Evolutionary conservation across 140 eudicot species (phyloP).

Genomic region (Oenanthe javanica): DNA sequence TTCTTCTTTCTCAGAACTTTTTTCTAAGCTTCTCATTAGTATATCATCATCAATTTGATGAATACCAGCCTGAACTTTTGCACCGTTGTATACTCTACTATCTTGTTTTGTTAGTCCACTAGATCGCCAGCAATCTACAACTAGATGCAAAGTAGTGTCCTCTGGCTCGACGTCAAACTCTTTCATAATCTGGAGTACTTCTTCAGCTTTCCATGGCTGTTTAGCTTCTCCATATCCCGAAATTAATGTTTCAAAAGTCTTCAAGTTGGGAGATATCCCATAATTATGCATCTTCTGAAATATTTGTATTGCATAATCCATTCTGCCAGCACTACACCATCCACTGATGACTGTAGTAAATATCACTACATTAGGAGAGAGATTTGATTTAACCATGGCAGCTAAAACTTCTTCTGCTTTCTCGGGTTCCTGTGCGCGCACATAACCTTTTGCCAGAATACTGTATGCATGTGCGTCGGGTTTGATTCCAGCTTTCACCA

Average conservation of each 20-base stretch:
- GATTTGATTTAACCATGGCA: slow-evolving; percentile 22
- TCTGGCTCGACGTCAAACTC: slow-evolving; percentile 30
- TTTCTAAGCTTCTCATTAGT: slow-evolving; percentile 19
- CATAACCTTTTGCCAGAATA: slow-evolving; percentile 54
- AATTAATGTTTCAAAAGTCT: slow-evolving; percentile 46
- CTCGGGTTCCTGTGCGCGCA: slow-evolving; percentile 39
- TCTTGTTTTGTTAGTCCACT: slow-evolving; percentile 23
- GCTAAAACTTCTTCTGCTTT: slow-evolving; percentile 35
- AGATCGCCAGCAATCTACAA: slow-evolving; percentile 36
- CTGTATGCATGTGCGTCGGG: slow-evolving; percentile 45
- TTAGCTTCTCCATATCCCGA: slow-evolving; percentile 43
- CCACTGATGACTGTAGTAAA: slow-evolving; percentile 52
- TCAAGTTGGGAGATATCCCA: slow-evolving; percentile 40
- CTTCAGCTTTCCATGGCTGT: slow-evolving; percentile 52
- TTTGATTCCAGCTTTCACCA: slow-evolving; percentile 42
- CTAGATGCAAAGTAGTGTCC: slow-evolving; percentile 23
- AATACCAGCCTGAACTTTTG: slow-evolving; percentile 5
- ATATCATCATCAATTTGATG: slow-evolving; percentile 8
- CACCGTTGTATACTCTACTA: neutral
- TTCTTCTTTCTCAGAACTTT: slow-evolving; percentile 18
- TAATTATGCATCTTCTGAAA: slow-evolving; percentile 29
- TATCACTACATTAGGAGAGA: slow-evolving; percentile 36
- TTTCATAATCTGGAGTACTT: slow-evolving; percentile 31
- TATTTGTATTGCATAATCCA: slow-evolving; percentile 39
- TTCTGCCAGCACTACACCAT: slow-evolving; percentile 36